Conservation (phyloP, 805 yeast species). For the Kregervanrija delftensis region DNA sequence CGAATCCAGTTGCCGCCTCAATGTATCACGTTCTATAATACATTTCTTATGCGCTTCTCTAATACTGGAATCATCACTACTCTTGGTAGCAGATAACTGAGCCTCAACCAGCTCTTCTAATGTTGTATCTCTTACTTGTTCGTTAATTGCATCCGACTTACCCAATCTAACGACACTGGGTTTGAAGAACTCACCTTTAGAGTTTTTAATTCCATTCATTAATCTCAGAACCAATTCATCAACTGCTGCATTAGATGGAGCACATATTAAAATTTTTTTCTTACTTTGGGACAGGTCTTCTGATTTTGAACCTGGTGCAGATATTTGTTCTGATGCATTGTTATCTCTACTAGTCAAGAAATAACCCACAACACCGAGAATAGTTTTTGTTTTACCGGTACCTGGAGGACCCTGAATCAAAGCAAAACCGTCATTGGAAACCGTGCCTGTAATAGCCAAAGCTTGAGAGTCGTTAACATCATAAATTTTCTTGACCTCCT, state of each 20-base stretch:
- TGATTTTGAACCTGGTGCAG: constrained; percentile 6
- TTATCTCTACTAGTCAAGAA: constrained; percentile 36
- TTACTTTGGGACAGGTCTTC: constrained; percentile 12
- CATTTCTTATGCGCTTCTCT: constrained; percentile 45
- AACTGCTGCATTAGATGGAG: constrained; percentile 98
- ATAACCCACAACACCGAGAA: constrained; percentile 83
- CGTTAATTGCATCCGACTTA: constrained; percentile 78
- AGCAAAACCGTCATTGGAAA: constrained; percentile 66
- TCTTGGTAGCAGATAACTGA: constrained; percentile 35
- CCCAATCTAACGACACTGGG: constrained; percentile 86
- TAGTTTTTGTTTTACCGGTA: constrained; percentile 97
- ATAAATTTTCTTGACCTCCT: constrained; percentile 39
- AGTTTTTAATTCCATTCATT: constrained; percentile 57
- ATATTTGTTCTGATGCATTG: constrained; percentile 6
- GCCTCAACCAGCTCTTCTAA: constrained; percentile 80
- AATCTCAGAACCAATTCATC: constrained; percentile 88
- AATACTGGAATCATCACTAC: constrained; percentile 37
- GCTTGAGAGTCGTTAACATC: constrained; percentile 87
- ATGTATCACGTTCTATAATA: constrained; percentile 48
- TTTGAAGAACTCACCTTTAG: constrained; percentile 43
- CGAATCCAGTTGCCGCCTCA: constrained; percentile 34
- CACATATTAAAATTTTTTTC: constrained; percentile 78
- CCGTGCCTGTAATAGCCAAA: constrained; percentile 72
- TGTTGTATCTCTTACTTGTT: constrained; percentile 73
- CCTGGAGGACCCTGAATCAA: constrained; percentile 99